Evolutionary conservation across 306 rosid genomes (phyloP), one percentile per base, ranked within the genome.

Genomic region (Hippophae rhamnoides): DNA sequence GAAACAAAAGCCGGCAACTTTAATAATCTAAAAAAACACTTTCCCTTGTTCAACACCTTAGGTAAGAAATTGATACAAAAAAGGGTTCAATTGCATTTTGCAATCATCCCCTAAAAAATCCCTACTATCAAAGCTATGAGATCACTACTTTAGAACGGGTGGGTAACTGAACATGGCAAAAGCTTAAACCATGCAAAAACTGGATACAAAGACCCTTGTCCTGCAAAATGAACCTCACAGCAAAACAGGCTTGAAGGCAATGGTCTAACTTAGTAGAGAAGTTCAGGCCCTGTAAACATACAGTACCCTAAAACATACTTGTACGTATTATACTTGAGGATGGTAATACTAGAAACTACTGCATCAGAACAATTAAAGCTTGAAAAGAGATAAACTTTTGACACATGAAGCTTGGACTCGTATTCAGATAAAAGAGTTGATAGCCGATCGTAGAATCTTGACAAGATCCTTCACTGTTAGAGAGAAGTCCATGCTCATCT

Each of bases 401-500:
- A 4, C 38, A 31, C 38, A 31, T 31, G 38, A 31, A 2, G 38
- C 5, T 31, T 31, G 38, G 5, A 2, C 38, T 31, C 5, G 38
- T 31, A 62, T 70, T 85, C 82, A 77, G 68, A 74, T 74, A 74
- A 86, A 74, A 57, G 65, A 65, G 38, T 69, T 52, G 12, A 85
- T 71, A 52, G 83, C 84, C 14, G 79, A 59, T 5, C 83, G 94
- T 61, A 90, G 81, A 51, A 64, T 83, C 68, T 71, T 81, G 72
- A 85, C 89, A 25, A 90, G 72, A 60, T 90, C 96, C 79, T 85
- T 77, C 75, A 78, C 55, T 47, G 94, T 72, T 74, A 87, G 62
- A 78, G 76, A 61, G 56, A 87, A 90, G 45, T 79, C 89, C 66
- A 48, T 49, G 44, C 81, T 85, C 98, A 85, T 87, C 98, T 90